Evolutionary conservation across 2,329 filamentous ascomycete genomes (phyloP), one percentile per base, ranked within the genome.

Genomic region (Harringtonia aguacate): DNA sequence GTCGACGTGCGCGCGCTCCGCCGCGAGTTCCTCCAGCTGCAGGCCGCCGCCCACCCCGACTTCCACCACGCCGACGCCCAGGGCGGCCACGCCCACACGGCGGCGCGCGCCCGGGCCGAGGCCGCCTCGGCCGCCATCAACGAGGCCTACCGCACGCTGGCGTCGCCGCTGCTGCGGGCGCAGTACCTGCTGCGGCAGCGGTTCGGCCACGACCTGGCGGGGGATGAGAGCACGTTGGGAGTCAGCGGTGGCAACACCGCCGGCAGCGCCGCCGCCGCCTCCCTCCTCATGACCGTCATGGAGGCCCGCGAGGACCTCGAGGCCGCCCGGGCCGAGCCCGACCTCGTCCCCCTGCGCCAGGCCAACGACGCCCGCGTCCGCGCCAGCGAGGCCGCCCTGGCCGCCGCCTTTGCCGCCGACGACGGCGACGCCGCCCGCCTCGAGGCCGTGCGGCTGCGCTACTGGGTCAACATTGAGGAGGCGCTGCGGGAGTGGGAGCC

Each of bases 381-480:
- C 17, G 67, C 64, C 49, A 83, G 81, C 55, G 81, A 89, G 57
- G 63, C 62, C 40, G 60, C 63, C 1, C 56, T 97, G 21, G 84
- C 75, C 38, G 55, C 60, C 44, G 77, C 79, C 1, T 90, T 97
- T 58, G 69, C 47, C 6, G 44, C 66, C 49, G 55, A 61, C 9
- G 84, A 82, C 39, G 77, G 90, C 57, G 72, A 79, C 34, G 63
- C 49, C 9, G 90, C 88, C 15, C 79, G 75, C 63, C 63, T 59
- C 48, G 86, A 94, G 72, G 80, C 81, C 37, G 79, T 95, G 2
- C 71, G 75, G 60, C 63, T 95, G 66, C 71, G 87, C 60, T 97
- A 95, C 67, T 95, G 90, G 90, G 74, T 84, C 45, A 95, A 89
- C 63, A 81, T 97, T 48, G 74, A 79, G 49, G 84, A 94, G 61